Evolutionary conservation across 2,329 filamentous ascomycete genomes (phyloP), one percentile per base, ranked within the genome.

Genomic region (Botrytis fabae): DNA sequence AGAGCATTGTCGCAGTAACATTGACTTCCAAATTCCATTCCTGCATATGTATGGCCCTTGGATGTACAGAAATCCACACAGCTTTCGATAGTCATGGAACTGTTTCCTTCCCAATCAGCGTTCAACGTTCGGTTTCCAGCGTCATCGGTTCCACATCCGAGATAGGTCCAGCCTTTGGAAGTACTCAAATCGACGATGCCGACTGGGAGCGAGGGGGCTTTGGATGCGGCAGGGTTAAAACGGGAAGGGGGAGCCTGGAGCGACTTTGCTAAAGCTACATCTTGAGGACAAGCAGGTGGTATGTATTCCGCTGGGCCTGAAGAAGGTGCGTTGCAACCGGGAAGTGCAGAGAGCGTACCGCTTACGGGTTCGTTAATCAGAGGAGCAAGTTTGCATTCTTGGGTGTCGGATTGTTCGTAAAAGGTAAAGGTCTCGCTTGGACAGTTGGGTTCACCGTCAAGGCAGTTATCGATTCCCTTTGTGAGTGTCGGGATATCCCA

Each of bases 401-500:
- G 62, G 9, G 70, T 72, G 40, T 72, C 51, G 22, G 70, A 59
- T 68, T 72, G 70, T 40, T 72, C 62, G 38, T 72, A 72, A 40
- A 72, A 72, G 9, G 72, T 69, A 22, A 69, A 73, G 2, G 64
- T 70, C 28, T 70, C 35, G 38, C 57, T 44, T 18, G 63, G 54
- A 25, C 64, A 69, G n/a, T 73, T 14, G 9, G 32, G 71, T 10
- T 69, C 5, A 7, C 63, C 64, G 38, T 73, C 65, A 25, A 70
- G 63, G 32, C 71, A 73, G 35, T 73, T 69, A 4, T 73, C n/a
- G 2, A 70, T 70, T 42, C 64, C 71, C 54, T 73, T 70, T 9
- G 64, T 70, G 64, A 73, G 63, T 42, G 57, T 70, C 44, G 57
- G 54, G 8, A 70, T 69, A 35, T 73, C 64, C 71, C 71, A 73